Evolutionary conservation across 2,329 filamentous ascomycete species (phyloP), one percentile per base, ranked within the genome.

Genomic region (Aschersonia sp.): DNA sequence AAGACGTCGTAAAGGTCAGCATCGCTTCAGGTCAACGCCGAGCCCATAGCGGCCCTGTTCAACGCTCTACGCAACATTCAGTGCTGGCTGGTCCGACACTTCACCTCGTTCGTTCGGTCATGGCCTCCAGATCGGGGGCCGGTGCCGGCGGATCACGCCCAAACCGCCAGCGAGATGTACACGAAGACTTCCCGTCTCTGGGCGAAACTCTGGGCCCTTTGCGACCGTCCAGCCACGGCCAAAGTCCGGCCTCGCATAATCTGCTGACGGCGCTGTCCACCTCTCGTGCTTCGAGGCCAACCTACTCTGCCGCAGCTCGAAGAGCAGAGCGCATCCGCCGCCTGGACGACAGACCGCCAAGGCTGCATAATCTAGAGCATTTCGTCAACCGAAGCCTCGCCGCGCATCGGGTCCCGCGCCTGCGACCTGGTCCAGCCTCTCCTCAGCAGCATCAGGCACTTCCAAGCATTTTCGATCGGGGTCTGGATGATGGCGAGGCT

Each of bases 401-500:
- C 20, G 20, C 20, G 20, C 20, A 20, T 20, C 57, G 58, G 43
- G 56, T 56, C 42, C 52, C 55, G 44, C 59, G 57, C 45, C 51
- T 56, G 46, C 59, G 59, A 41, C 50, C 50, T 20, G 47, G 53
- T 45, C 55, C 62, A 35, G 54, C 40, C 32, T 28, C 41, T 20
- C 29, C 47, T 7, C 40, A 45, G 9, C 47, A 47, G 9, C 30
- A 41, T 20, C 20, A 20, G 2, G 20, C 20, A 20, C 20, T 20
- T 2, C 20, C 20, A 20, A 20, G 20, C 20, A 20, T 20, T 20
- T 20, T 20, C 20, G 62, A 68, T 46, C 62, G 63, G 40, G 61
- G 62, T 43, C 58, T 69, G 46, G 65, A 69, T 49, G 62, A 68
- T 53, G 65, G 65, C 44, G 71, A 71, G 56, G 62, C 68, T 9